phyloP scores from a whole-genome alignment of 495 filamentous ascomycete species.

The Penicillium angulare region DNA sequence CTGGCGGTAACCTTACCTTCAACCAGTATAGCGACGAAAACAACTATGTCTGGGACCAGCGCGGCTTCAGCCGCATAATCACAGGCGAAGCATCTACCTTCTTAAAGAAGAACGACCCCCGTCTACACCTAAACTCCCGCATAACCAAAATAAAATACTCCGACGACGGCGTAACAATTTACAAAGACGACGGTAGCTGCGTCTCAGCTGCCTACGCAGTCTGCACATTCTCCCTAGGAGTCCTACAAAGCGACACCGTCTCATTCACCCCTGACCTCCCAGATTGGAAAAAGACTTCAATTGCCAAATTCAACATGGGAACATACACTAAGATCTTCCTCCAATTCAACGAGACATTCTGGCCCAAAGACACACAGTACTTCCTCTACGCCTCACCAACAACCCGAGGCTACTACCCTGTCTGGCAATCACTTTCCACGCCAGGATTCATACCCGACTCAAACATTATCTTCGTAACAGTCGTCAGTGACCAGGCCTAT shows the following conservation, averaged over 20 bases:
- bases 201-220: constrained; percentile 59
- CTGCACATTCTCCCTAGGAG: constrained; percentile 64
- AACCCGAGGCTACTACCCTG: constrained; percentile 65
- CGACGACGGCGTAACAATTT: constrained; percentile 53
- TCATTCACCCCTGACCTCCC: constrained; percentile 61
- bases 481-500: constrained; percentile 59
- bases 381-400: constrained; percentile 67
- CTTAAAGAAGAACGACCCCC: constrained; percentile 53
- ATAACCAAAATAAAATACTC: constrained; percentile 60
- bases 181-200: constrained; percentile 55
- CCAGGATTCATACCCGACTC: constrained; percentile 61
- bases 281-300: constrained; percentile 63
- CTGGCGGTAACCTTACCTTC: constrained; percentile 46
- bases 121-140: constrained; percentile 58
- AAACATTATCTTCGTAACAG: constrained; percentile 70
- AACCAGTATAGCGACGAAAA: constrained; percentile 56
- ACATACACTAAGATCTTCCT: constrained; percentile 81
- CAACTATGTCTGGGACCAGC: constrained; percentile 65
- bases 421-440: constrained; percentile 65
- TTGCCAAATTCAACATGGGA: constrained; percentile 67
- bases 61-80: constrained; percentile 66
- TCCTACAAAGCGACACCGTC: constrained; percentile 63
- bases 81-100: constrained; percentile 62
- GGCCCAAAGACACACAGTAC: constrained; percentile 64
- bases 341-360: constrained; percentile 70